Evolutionary conservation across 805 yeast genomes (phyloP), one percentile per base, ranked within the genome.

Genomic region (Zygosaccharomyces lentus): DNA sequence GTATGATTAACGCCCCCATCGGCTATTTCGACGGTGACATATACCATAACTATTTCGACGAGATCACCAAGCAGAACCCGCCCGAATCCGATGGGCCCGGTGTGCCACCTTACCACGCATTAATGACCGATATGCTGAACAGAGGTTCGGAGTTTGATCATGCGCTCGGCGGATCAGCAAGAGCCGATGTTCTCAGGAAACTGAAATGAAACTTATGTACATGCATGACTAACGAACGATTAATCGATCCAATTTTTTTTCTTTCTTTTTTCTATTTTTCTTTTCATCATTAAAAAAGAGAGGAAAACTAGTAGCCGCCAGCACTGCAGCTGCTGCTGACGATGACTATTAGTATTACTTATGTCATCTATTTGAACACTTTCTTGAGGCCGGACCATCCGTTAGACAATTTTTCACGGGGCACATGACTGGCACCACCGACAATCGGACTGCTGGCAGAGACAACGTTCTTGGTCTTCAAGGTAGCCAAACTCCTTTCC

Each of bases 1-100:
- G 76, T 62, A 77, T 84, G 70, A 75, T 89, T 60, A 86, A 88
- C 64, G 81, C 96, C 0, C 82, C 93, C 4, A 76, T 89, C 47
- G 97, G 96, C 38, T 75, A 73, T 47, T 82, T 76, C 66, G 81
- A 85, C 56, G 96, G 96, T 48, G 82, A 89, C 64, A 81, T 87
- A 46, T 89, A 88, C 69, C 81, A 81, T 60, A 81, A 85, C 64
- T 88, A 88, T 69, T 83, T 82, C 48, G 78, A 77, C 58, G 80
- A 80, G 47, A 78, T 81, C 13, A 61, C 69, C 41, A 63, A 64
- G 10, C 70, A 77, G 50, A 79, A 82, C 57, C 84, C 91, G 4
- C 64, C 64, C 9, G 73, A 71, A 49, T 60, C 64, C 16, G 68
- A 65, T 29, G 77, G 78, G 51, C 75, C 82, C n/a, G 80, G 79